Evolutionary conservation across 2,329 filamentous ascomycete genomes (phyloP), one percentile per base, ranked within the genome.

Genomic region (Talaromyces sp.): DNA sequence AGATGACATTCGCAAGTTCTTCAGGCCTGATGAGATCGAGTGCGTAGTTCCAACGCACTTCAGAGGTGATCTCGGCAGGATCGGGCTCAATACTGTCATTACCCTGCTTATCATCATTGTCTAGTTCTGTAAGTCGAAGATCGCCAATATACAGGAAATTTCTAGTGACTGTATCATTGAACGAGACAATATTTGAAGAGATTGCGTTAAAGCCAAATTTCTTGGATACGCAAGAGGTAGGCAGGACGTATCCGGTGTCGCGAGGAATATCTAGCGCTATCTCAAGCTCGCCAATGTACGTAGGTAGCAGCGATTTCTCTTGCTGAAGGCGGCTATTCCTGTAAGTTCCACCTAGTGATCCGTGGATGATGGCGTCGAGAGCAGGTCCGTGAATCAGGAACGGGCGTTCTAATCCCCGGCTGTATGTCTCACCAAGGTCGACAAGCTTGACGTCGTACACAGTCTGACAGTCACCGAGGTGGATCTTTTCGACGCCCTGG

Each of bases 401-500:
- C n/a, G 50, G 50, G 19, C 50, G 50, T 24, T 19, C 27, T 54
- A 54, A 27, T 16, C 27, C 50, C 24, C 27, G 19, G 50, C 50
- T 54, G 16, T 24, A n/a, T 16, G 50, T 54, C 50, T 54, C 50
- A 24, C 24, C 50, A 54, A 54, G 10, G 24, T 54, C 50, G 24
- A 54, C 14, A n/a, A 54, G 19, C 24, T 54, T 16, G 50, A 54
- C 31, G 13, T 33, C 50, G 27, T 24, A 54, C 22, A 27, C 31
- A 16, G 50, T n/a, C 24, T 54, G 19, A 27, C 50, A 24, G 24
- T 24, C 27, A 8, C 50, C 50, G 13, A 27, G 24, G 31, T 35
- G n/a, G 3, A 19, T 16, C 8, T 31, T 24, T 7, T 54, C 50
- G 16, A 54, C 27, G 19, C 50, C 50, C 19, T 69, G 69, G 66